phyloP scores from a whole-genome alignment of 768 basidiomycete species.

The Cystofilobasidium macerans region DNA sequence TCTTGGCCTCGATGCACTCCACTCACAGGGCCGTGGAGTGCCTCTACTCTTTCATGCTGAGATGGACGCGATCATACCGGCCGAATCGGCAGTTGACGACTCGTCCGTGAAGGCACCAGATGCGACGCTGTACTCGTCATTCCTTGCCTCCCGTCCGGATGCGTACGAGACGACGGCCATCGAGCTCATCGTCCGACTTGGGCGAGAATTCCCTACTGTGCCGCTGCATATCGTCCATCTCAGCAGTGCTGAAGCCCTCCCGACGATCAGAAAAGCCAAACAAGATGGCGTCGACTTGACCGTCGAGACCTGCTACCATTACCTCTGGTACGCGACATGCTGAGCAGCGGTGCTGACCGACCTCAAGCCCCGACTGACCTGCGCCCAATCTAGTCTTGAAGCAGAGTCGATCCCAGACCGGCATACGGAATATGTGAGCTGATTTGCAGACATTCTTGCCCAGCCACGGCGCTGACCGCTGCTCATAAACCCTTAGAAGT shows the following conservation, averaged over 20 bases:
- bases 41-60: slow-evolving; percentile 90
- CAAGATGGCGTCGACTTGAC: slow-evolving; percentile 56
- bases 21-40: slow-evolving; percentile 50
- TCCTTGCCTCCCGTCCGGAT: slow-evolving; percentile 72
- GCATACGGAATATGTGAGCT: slow-evolving; percentile 13
- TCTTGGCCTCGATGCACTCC: too few species aligned
- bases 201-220: slow-evolving; percentile 52
- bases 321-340: slow-evolving; percentile 58
- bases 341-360: too few species aligned
- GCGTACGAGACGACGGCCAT: slow-evolving; percentile 72
- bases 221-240: slow-evolving; percentile 80
- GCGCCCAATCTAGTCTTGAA: slow-evolving; percentile 41
- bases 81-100: too few species aligned
- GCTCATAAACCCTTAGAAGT: slow-evolving; percentile 80
- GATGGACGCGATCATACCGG: slow-evolving; percentile 39
- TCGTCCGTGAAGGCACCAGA: slow-evolving; percentile 38
- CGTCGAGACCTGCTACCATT: slow-evolving; percentile 97
- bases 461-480: neutral
- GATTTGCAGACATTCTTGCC: neutral
- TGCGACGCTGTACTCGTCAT: slow-evolving; percentile 60
- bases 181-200: slow-evolving; percentile 57
- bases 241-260: slow-evolving; percentile 72
- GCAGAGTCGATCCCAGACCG: slow-evolving; percentile 57
- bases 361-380: neutral
- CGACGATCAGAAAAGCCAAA: slow-evolving; percentile 59